Percentiles rank a stretch among this genome's conserved stretches.
Conservation (phyloP, 2,329 filamentous ascomycete genomes). For the Aureobasidium sp. region DNA sequence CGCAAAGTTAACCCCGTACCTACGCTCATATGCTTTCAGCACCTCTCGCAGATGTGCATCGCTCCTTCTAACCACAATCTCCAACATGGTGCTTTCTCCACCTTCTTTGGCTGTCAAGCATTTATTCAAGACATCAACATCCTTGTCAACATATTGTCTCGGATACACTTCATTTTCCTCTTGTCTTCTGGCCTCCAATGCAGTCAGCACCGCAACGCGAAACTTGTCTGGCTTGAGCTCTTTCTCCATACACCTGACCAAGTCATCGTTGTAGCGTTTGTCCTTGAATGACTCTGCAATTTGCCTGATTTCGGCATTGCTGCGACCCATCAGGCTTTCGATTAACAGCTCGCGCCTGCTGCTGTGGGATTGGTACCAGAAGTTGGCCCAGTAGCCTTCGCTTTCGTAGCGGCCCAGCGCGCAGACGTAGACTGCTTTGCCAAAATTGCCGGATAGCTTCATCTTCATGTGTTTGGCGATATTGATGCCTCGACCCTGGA, state of each 20-base stretch:
- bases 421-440: slow-evolving; percentile 85
- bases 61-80: slow-evolving; percentile 71
- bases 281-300: slow-evolving; percentile 89
- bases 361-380: slow-evolving; percentile 88
- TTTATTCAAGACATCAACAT: slow-evolving; percentile 65
- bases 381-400: slow-evolving; percentile 97
- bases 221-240: slow-evolving; percentile 97
- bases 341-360: slow-evolving; percentile 83
- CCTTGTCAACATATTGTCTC: slow-evolving; percentile 52
- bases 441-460: slow-evolving; percentile 69
- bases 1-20: slow-evolving; percentile 74
- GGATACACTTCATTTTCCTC: slow-evolving; percentile 62
- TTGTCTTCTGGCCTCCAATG: slow-evolving; percentile 75
- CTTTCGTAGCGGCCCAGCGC: slow-evolving; percentile 86
- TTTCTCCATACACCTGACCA: slow-evolving; percentile 79
- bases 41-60: slow-evolving; percentile 78
- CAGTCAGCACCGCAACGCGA: slow-evolving; percentile 75
- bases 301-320: slow-evolving; percentile 74
- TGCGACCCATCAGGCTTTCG: slow-evolving; percentile 83
- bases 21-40: slow-evolving; percentile 65
- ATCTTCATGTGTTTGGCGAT: slow-evolving; percentile 80
- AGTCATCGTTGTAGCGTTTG: slow-evolving; percentile 79
- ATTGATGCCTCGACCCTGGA: slow-evolving; percentile 73
- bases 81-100: slow-evolving; percentile 80
- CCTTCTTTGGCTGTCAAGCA: slow-evolving; percentile 65